phyloP scores from a whole-genome alignment of 768 basidiomycete species.

The Russula brevipes region DNA sequence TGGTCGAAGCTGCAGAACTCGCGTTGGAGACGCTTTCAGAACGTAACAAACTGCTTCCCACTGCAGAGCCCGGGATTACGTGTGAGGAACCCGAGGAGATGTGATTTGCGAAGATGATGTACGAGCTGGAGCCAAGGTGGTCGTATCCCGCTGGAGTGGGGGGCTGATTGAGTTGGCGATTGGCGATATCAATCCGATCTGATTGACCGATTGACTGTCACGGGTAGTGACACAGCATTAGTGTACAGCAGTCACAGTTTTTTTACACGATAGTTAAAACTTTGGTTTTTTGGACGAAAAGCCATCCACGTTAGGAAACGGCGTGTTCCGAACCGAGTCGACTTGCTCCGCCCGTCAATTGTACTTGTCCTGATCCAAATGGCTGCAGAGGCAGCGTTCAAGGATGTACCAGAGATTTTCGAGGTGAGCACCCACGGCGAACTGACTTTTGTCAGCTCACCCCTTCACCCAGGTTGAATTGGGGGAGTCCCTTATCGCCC shows the following conservation, averaged over 20 bases:
- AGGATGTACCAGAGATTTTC: slow-evolving; percentile 94
- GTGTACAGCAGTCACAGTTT: too few relatives aligned
- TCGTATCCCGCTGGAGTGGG: not conserved
- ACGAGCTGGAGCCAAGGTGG: not conserved
- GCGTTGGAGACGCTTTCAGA: slow-evolving; percentile 32
- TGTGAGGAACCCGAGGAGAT: not conserved
- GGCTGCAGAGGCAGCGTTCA: slow-evolving; percentile 65
- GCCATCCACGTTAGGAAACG: not conserved
- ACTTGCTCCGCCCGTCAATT: not conserved
- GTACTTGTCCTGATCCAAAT: slow-evolving; percentile 4
- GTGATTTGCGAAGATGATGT: not conserved
- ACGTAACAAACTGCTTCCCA: slow-evolving; percentile 29
- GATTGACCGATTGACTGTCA: too few relatives aligned
- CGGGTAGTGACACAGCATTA: too few relatives aligned
- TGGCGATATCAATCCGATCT: not conserved
- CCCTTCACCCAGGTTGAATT: slow-evolving; percentile 63
- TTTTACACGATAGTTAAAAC: too few relatives aligned
- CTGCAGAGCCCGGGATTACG: not conserved
- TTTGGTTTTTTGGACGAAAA: too few relatives aligned
- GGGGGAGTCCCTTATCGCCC: slow-evolving; percentile 80
- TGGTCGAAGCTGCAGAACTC: slow-evolving; percentile 35
- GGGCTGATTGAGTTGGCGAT: not conserved
- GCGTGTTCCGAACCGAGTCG: slow-evolving; percentile 23
- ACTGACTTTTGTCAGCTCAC: not conserved
- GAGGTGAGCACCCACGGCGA: slow-evolving; percentile 55